Evolutionary conservation across 2,329 filamentous ascomycete genomes (phyloP).

Genomic region (Exserohilum rostratum): DNA sequence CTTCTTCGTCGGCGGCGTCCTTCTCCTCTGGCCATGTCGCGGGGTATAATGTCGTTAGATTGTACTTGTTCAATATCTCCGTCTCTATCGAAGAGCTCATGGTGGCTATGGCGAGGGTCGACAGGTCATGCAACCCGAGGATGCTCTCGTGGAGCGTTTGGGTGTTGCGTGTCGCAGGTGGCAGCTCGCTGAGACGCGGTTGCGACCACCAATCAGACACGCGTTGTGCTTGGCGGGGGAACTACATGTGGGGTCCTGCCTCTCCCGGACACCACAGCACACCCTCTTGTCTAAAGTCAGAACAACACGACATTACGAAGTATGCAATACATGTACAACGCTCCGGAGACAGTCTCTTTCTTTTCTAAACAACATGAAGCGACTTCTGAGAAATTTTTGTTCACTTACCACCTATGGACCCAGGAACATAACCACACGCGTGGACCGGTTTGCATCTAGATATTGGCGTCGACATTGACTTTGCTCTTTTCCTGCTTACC

Average conservation of each 20-base stretch:
- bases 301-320: not conserved
- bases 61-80: constrained; percentile 86
- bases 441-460: not conserved
- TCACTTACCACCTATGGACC: not conserved
- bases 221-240: constrained; percentile 15
- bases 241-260: not conserved
- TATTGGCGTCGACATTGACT: no score
- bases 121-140: not conserved
- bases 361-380: not conserved
- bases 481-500: no score
- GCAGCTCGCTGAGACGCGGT: constrained; percentile 26
- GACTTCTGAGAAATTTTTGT: not conserved
- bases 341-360: not conserved
- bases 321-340: not conserved
- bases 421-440: not conserved
- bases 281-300: not conserved
- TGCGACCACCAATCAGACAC: constrained; percentile 33
- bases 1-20: constrained; percentile 67
- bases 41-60: constrained; percentile 78
- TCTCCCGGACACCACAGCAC: not conserved
- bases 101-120: constrained; percentile 11
- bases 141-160: constrained; percentile 3
- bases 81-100: constrained; percentile 60
- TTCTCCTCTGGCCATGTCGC: constrained; percentile 85
- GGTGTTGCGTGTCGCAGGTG: constrained; percentile 18